These are phyloP conservation scores for Chamaenerion angustifolium DNA, from an alignment of 345 rosid species.

Conservation along the genomic window DNA sequence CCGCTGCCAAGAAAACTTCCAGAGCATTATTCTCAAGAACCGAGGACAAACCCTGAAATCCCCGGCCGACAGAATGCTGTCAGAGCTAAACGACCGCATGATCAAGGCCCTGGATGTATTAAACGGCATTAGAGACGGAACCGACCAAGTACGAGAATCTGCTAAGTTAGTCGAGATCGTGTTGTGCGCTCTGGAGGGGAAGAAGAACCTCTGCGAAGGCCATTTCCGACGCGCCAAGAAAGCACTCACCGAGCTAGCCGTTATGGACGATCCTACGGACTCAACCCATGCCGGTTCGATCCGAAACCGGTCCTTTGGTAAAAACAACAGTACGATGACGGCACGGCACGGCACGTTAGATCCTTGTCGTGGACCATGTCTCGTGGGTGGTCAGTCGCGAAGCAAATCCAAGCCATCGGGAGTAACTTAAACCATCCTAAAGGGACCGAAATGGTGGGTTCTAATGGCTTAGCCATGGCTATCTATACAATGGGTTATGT, in stretches of 20 bases:
- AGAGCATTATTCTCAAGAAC: conserved; percentile 3
- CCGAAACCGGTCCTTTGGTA: too few species aligned
- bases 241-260: conserved; percentile 77
- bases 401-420: conserved; percentile 75
- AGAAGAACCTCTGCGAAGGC: conserved; percentile 52
- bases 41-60: conserved; percentile 10
- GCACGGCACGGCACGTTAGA: conserved; percentile 49
- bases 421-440: conserved; percentile 48
- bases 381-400: conserved; percentile 89
- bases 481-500: conserved; percentile 58
- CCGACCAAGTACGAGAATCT: conserved; percentile 66
- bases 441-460: conserved; percentile 36
- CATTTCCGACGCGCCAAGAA: conserved; percentile 83
- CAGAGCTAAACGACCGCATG: conserved; percentile 49
- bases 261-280: too few species aligned
- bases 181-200: conserved; percentile 20
- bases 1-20: conserved; percentile 26
- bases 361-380: conserved; percentile 97
- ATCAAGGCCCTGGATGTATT: conserved; percentile 80
- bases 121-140: conserved; percentile 72
- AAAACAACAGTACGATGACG: too few species aligned
- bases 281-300: conserved; percentile 29
- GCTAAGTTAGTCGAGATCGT: conserved; percentile 61
- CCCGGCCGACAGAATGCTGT: conserved; percentile 29
- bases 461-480: conserved; percentile 49